Evolutionary conservation across 148 eudicot species (phyloP), one percentile per base, ranked within the genome.

Genomic region (Vaccinium vitisidaea): DNA sequence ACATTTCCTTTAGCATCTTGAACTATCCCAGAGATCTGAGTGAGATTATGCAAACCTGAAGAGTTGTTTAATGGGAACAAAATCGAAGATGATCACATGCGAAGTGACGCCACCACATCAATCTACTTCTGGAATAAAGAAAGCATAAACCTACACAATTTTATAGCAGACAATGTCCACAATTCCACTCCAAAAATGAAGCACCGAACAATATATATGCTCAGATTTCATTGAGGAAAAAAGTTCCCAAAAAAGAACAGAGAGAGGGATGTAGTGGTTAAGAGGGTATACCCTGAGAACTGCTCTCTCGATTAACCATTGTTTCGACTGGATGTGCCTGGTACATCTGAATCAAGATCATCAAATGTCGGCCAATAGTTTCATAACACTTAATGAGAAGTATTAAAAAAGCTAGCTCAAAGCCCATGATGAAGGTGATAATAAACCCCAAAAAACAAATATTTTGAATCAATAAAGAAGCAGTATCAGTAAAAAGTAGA

Each of bases 1-100:
- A 97, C 93, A 84, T 97, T 97, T 86, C 95, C 95, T 88, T 83
- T 86, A 52, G 83, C 79, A 39, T 85, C 93, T 80, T 50, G 46
- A 80, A 84, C 84, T 2, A 43, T 5, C 59, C 81, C 55, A 54
- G 88, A 86, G 71, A 94, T 86, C 81, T 67, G 89, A 14, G 95
- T 87, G 80, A 94, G 93, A 83, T 88, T 90, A 83, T 87, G 92
- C 80, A 85, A 82, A 79, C 94, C 97, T 96, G 90, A 70, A 71
- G 27, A 25, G 69, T 53, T 43, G 46, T 43, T 5, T 43, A 5
- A 43, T 43, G 46, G 46, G 46, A 43, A 43, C 46, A 43, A 43
- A 43, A 43, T 43, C 6, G 0, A 43, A 43, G 6, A 43, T 43
- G 46, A 43, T 43, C 46, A 43, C 59, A 73, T 36, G 23, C n/a